A percentile compares a stretch with the other conserved stretches of the same genome.
phyloP scores from a whole-genome alignment of 306 rosid genomes.

The Alnus glutinosa region DNA sequence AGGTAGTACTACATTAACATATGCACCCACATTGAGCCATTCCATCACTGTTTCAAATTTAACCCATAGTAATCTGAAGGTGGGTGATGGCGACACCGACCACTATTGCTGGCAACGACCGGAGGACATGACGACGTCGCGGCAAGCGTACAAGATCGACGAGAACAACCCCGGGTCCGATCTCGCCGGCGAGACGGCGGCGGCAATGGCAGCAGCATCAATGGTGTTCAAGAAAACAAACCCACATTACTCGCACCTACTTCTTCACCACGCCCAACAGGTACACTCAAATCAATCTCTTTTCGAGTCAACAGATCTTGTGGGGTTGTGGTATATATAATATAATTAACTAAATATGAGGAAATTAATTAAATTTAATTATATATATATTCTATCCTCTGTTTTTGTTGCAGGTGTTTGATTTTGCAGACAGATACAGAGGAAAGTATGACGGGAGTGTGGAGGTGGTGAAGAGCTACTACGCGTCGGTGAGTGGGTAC shows the following conservation, averaged over 20 bases:
- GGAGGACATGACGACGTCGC: constrained; percentile 96
- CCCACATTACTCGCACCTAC: constrained; percentile 84
- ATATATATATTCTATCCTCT: no score
- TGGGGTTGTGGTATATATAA: not conserved
- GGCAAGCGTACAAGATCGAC: constrained; percentile 91
- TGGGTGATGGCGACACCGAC: constrained; percentile 97
- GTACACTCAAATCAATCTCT: constrained; percentile 26
- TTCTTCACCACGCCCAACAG: constrained; percentile 85
- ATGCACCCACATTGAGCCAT: not conserved
- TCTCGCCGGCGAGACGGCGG: constrained; percentile 93
- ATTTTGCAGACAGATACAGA: constrained; percentile 81
- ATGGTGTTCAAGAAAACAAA: constrained; percentile 74
- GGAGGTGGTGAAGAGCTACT: constrained; percentile 86
- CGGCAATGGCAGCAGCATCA: constrained; percentile 94
- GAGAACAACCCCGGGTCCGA: constrained; percentile 84
- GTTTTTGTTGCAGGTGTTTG: constrained; percentile 61
- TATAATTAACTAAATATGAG: no score
- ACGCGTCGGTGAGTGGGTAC: constrained; percentile 99
- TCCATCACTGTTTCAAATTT: no score
- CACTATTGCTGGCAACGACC: constrained; percentile 98
- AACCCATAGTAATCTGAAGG: constrained; percentile 39
- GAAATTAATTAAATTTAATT: no score
- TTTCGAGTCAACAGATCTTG: not conserved
- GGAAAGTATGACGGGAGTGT: constrained; percentile 84
- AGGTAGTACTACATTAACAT: constrained; percentile 39